Evolutionary conservation across 2,329 filamentous ascomycete genomes (phyloP).

Genomic region (Fusarium haematococcum): DNA sequence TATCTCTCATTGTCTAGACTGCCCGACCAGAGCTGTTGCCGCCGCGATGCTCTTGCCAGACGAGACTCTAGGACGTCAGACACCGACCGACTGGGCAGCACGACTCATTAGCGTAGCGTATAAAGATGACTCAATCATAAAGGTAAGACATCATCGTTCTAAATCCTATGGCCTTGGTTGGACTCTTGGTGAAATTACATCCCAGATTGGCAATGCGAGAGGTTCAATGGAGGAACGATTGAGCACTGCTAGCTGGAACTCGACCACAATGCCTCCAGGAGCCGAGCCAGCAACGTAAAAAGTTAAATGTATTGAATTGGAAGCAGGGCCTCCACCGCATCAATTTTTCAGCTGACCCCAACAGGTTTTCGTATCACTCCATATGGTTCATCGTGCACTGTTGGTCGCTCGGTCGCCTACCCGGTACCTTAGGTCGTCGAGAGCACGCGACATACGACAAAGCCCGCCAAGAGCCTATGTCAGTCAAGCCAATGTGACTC

Average conservation of each 20-base stretch:
- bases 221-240: background rate
- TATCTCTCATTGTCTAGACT: background rate
- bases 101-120: background rate
- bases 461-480: background rate
- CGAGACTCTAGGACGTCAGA: background rate
- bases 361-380: background rate
- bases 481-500: background rate
- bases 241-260: background rate
- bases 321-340: accelerated
- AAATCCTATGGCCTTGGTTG: background rate
- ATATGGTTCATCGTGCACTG: background rate
- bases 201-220: background rate
- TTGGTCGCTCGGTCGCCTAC: background rate
- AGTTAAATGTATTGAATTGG: background rate
- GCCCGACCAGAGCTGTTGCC: background rate
- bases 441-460: background rate
- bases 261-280: background rate
- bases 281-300: background rate
- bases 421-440: background rate
- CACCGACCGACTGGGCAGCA: background rate
- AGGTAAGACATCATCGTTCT: background rate
- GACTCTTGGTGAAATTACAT: background rate
- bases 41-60: too few species aligned
- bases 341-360: background rate
- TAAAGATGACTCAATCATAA: background rate